These are phyloP conservation scores for Quercus bicolor DNA, from an alignment of 306 rosid species.

Conservation along the genomic window DNA sequence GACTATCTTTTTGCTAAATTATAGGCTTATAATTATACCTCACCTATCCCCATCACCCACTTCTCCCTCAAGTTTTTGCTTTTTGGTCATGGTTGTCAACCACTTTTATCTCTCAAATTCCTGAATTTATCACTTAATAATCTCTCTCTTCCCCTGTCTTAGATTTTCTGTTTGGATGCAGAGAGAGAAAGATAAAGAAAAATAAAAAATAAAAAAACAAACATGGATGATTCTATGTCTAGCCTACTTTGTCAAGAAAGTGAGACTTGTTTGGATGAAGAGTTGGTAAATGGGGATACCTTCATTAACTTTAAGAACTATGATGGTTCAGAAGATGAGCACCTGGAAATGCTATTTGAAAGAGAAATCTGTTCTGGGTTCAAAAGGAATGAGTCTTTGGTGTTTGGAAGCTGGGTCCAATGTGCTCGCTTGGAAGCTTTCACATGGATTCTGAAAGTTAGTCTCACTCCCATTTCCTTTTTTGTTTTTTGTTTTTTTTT, in stretches of 20 bases:
- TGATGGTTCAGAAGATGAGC: constrained; percentile 43
- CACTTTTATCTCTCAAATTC: constrained; percentile 13
- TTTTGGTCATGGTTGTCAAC: constrained; percentile 18
- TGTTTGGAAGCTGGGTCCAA: constrained; percentile 34
- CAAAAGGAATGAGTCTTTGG: constrained; percentile 32
- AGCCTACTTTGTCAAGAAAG: constrained; percentile 50
- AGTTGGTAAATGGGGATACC: constrained; percentile 26
- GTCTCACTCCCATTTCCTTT: constrained; percentile 25
- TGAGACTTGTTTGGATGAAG: constrained; percentile 26
- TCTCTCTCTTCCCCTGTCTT: background rate
- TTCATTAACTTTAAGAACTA: constrained; percentile 14
- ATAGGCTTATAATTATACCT: background rate
- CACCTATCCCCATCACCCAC: constrained; percentile 16
- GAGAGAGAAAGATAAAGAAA: background rate
- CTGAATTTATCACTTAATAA: constrained; percentile 2
- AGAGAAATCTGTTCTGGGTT: constrained; percentile 50
- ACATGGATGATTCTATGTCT: constrained; percentile 41
- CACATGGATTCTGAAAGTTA: constrained; percentile 71
- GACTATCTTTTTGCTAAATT: constrained; percentile 23
- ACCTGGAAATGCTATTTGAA: constrained; percentile 38
- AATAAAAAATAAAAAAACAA: background rate
- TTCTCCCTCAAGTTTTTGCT: background rate
- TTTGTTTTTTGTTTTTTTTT: constrained; percentile 6
- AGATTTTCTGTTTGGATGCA: constrained; percentile 7
- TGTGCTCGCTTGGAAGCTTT: constrained; percentile 61